Evolutionary conservation across 2,329 filamentous ascomycete genomes (phyloP).

Genomic region (Furcasterigmium sp.): DNA sequence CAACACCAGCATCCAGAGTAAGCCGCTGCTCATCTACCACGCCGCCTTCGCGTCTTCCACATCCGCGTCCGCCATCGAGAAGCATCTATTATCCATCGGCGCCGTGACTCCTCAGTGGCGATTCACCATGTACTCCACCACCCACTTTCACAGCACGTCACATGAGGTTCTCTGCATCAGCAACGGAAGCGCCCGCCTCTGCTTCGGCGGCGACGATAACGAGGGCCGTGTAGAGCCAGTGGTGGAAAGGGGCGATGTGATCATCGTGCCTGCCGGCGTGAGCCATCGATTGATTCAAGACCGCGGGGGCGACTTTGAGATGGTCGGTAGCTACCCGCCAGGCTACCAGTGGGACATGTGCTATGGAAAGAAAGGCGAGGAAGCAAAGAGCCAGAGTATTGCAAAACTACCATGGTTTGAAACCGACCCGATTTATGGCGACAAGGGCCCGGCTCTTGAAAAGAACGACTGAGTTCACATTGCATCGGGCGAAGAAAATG

Average conservation of each 20-base stretch:
- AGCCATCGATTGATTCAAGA: constrained; percentile 59
- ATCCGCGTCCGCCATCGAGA: constrained; percentile 46
- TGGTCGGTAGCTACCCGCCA: constrained; percentile 62
- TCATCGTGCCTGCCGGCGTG: constrained; percentile 62
- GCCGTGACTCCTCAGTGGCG: constrained; percentile 61
- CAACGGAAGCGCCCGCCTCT: constrained; percentile 52
- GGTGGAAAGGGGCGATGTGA: constrained; percentile 55
- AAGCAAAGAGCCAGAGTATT: constrained; percentile 32
- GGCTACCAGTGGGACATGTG: constrained; percentile 66
- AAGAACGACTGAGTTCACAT: background rate
- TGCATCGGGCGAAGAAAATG: too few relatives aligned
- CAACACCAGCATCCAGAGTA: constrained; percentile 59
- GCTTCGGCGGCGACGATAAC: constrained; percentile 63
- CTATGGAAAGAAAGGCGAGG: constrained; percentile 55
- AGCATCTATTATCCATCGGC: constrained; percentile 45
- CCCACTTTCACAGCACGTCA: constrained; percentile 63
- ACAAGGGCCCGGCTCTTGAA: constrained; percentile 7
- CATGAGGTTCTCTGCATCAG: constrained; percentile 63
- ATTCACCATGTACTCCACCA: constrained; percentile 62
- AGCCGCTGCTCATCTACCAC: constrained; percentile 63
- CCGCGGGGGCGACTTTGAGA: constrained; percentile 48
- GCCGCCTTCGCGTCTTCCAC: constrained; percentile 41
- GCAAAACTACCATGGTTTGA: constrained; percentile 10
- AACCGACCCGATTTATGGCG: constrained; percentile 15
- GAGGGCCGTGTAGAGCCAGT: constrained; percentile 47